Evolutionary conservation across 257 asterid genomes (phyloP).

Genomic region (Craterostigma plantagineum): DNA sequence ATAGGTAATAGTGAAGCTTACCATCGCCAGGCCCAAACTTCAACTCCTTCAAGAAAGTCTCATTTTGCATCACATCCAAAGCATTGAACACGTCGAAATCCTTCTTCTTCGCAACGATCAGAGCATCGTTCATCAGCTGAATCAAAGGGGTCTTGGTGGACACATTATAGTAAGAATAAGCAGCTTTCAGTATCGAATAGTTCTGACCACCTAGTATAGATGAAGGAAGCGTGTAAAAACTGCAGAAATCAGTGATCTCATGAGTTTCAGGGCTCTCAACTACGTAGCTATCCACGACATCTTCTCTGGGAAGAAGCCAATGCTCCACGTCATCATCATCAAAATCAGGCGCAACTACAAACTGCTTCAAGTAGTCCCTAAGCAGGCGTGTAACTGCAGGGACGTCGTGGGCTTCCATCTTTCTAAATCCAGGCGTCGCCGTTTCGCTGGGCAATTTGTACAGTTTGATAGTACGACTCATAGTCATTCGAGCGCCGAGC

Average conservation of each 20-base stretch:
- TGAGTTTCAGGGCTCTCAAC: constrained; percentile 55
- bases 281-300: constrained; percentile 62
- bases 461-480: constrained; percentile 70
- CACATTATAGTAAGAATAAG: constrained; percentile 53
- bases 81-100: constrained; percentile 69
- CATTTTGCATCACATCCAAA: constrained; percentile 68
- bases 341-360: constrained; percentile 58
- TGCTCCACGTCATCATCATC: constrained; percentile 72
- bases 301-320: constrained; percentile 66
- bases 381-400: constrained; percentile 70
- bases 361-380: constrained; percentile 47
- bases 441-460: constrained; percentile 61
- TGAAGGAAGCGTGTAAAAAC: constrained; percentile 69
- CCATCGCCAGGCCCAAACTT: constrained; percentile 87
- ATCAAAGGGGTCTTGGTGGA: constrained; percentile 48
- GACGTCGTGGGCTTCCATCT: constrained; percentile 69
- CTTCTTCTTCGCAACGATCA: constrained; percentile 54
- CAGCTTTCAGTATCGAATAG: constrained; percentile 49
- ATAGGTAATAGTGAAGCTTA: constrained; percentile 42
- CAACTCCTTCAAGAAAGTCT: constrained; percentile 58
- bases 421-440: constrained; percentile 52
- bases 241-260: constrained; percentile 66
- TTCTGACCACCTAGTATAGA: constrained; percentile 57
- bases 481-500: constrained; percentile 81
- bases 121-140: constrained; percentile 75